Percentiles rank a stretch among this genome's conserved stretches.
Evolutionary conservation across 2,329 filamentous ascomycete genomes (phyloP).

Genomic region (Verticillium nubilum): DNA sequence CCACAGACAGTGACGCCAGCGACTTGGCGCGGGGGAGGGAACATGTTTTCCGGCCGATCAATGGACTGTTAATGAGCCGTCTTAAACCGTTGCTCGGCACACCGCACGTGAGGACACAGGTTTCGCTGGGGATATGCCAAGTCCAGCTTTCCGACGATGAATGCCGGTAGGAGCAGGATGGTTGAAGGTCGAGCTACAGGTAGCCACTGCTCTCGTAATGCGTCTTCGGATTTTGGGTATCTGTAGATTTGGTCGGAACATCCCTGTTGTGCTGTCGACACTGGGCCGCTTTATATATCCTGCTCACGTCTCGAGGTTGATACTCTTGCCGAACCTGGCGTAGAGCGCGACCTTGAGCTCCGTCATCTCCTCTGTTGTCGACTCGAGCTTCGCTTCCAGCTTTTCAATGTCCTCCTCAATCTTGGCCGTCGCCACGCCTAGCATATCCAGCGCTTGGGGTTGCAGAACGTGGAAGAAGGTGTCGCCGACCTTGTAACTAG

Average conservation of each 20-base stretch:
- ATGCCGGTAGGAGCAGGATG: background rate
- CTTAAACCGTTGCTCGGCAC: background rate
- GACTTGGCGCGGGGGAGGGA: background rate
- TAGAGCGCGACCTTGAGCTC: conserved; percentile 89
- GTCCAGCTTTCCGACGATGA: background rate
- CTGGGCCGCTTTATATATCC: background rate
- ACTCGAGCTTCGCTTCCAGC: conserved; percentile 71
- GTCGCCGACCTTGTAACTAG: conserved; percentile 93
- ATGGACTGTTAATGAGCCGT: background rate
- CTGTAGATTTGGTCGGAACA: background rate
- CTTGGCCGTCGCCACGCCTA: conserved; percentile 62
- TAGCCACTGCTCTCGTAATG: background rate
- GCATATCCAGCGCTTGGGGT: conserved; percentile 79
- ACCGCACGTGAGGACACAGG: background rate
- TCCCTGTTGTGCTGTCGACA: background rate
- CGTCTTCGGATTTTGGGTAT: background rate
- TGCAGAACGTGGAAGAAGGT: conserved; percentile 87
- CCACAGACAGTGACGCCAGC: background rate
- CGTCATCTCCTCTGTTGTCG: conserved; percentile 79
- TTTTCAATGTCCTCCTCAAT: conserved; percentile 71
- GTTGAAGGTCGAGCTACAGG: background rate
- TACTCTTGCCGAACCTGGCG: conserved; percentile 90
- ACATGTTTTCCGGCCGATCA: background rate
- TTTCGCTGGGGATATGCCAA: background rate
- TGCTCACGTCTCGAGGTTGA: conserved; percentile 83